Evolutionary conservation across 768 basidiomycete species (phyloP).

Genomic region (Rhodotorula babjevae): DNA sequence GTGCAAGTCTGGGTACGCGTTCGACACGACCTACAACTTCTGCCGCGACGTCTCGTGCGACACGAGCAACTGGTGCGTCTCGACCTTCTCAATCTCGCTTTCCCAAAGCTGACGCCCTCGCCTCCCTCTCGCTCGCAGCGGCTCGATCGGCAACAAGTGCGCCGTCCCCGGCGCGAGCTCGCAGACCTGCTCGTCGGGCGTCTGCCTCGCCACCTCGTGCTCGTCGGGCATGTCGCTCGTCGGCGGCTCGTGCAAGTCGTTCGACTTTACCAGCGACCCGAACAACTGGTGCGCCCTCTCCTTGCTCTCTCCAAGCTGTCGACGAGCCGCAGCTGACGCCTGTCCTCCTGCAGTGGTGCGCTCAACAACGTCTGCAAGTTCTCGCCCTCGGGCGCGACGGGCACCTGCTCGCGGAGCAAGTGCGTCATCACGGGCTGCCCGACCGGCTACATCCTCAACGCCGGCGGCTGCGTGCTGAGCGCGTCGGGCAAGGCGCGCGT

Average conservation of each 20-base stretch:
- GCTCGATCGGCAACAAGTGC: slow-evolving; percentile 3
- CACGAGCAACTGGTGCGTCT: background rate
- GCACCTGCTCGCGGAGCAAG: background rate
- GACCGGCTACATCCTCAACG: slow-evolving; percentile 5
- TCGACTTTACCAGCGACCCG: slow-evolving; percentile 6
- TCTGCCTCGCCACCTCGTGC: slow-evolving; percentile 22
- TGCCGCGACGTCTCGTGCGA: slow-evolving; percentile 9
- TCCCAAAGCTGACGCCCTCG: too few relatives aligned
- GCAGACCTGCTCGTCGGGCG: slow-evolving; percentile 12
- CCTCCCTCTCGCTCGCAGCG: background rate
- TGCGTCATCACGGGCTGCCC: slow-evolving; percentile 8
- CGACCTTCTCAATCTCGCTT: too few relatives aligned
- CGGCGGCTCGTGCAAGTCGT: slow-evolving; percentile 1
- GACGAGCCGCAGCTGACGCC: too few relatives aligned
- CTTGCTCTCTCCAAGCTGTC: too few relatives aligned
- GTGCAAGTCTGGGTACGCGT: slow-evolving; percentile 9
- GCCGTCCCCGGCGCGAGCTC: background rate
- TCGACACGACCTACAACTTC: background rate
- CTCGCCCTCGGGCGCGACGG: slow-evolving; percentile 1
- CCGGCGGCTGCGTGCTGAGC: slow-evolving; percentile 5
- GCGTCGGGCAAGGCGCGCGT: slow-evolving; percentile 12
- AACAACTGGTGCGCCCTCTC: slow-evolving; percentile 5
- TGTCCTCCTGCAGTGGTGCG: background rate
- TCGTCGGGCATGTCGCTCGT: slow-evolving; percentile 13
- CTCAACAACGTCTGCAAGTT: slow-evolving; percentile 6